Base-by-base conservation (phyloP, 2,329 filamentous ascomycete genomes). In the Fusarium fujikuroi region DNA sequence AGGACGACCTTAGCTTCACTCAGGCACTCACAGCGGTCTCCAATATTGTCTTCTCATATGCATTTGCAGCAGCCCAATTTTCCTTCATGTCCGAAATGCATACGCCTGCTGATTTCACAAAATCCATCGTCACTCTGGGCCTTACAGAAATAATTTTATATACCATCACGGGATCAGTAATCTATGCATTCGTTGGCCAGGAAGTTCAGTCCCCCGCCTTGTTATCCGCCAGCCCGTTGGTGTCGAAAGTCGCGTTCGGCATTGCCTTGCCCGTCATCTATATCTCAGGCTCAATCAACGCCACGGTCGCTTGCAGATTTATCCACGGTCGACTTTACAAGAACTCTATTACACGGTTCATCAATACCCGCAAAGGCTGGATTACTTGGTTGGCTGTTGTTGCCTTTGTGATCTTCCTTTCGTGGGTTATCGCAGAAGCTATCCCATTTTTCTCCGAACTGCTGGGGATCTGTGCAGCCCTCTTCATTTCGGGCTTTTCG, bases 371-470 rank as follows among this genome's bases (percentile, higher is more conserved):
- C 39, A 83, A 78, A 79, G 85, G 85, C 12, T 86, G 85, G 85
- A 72, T 79, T 30, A 83, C 83, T 10, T 93, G 92, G 92, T 77
- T 90, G 12, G 83, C 67, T 3, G 88, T 94, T 21, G 87, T 90
- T 42, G 79, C 85, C 3, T 71, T 79, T 52, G 79, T 91, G 40
- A 94, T 92, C 84, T 58, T 92, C 15, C 56, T 92, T 19, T 90
- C 90, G 4, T 94, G 90, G 87, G 79, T 94, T 72, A 90, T 95
- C 69, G 92, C 92, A 21, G 89, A 92, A 76, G 88, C 91, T 1
- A 92, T 94, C 46, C 92, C 92, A 4, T 90, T 91, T 78, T 95
- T 94, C 83, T 89, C 88, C 68, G 85, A 92, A 50, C 83, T 94
- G 44, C 82, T 94, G 15, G 83, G 85, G 47, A 85, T 87, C 77